Base-by-base conservation (phyloP, 768 basidiomycete genomes). In the Hygrocybe coccinea region DNA sequence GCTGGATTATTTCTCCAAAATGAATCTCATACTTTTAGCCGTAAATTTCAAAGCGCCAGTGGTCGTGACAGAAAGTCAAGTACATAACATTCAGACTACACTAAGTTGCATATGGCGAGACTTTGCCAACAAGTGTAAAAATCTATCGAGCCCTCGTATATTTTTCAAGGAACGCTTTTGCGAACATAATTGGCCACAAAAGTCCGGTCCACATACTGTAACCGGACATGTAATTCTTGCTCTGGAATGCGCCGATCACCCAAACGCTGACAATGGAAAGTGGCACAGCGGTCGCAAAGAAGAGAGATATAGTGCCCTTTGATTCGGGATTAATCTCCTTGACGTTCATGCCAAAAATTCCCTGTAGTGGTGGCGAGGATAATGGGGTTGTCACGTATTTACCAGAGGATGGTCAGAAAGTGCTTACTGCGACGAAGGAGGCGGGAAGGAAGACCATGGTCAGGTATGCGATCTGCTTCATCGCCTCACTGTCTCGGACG, bases 381-480 rank as follows among this genome's bases (percentile, higher is more conserved):
- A n/a, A n/a, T n/a, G n/a, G n/a, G 29, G 45, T 33, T 17, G 34
- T 19, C 14, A 29, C 36, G 1, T 25, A 54, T 14, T 19, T 10
- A 47, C 19, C 36, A 33, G n/a, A 43, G n/a, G 25, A 43, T 17
- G 44, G 38, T 41, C 33, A 46, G 24, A 10, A n/a, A 24, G 45
- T 24, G 43, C 39, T 19, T 33, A 50, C 55, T 2, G 55, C 22
- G 21, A 44, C 76, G 7, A 85, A 79, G 12, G 76, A 76, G 2
- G 80, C 77, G 0, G 84, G 84, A 8, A 85, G 68, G 64, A 84
- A 85, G 15, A 83, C 62, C 80, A 84, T 84, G 0, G 82, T 81
- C 1, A 85, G 66, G 56, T 82, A 83, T 0, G 81, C 75, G 33
- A 85, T 77, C 52, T 82, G 73, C 55, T 78, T 78, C 73, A 79